phyloP scores from a whole-genome alignment of 441 rosid species.

The Aleurites moluccanus region DNA sequence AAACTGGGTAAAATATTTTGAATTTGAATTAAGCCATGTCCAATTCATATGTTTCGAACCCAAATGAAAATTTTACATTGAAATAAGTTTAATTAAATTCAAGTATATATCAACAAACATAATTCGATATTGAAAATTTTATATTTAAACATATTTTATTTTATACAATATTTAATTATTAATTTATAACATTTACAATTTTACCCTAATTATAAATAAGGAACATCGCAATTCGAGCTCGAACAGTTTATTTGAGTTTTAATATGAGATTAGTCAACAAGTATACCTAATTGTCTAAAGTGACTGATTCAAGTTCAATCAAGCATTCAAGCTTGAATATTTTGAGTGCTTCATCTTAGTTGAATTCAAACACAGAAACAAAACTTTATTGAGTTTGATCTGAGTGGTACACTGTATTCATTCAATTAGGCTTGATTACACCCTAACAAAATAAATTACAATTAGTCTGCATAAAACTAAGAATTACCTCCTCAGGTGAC shows the following conservation, averaged over 20 bases:
- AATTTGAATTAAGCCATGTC: neutral
- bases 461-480: conserved; percentile 4
- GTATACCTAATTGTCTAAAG: neutral
- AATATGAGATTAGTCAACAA: neutral
- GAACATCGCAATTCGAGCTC: neutral
- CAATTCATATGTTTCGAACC: neutral
- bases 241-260: neutral
- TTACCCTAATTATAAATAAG: too few relatives aligned
- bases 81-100: too few relatives aligned
- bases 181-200: too few relatives aligned
- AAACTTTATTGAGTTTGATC: neutral
- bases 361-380: neutral
- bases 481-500: conserved; percentile 84
- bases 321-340: neutral
- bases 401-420: neutral
- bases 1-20: neutral
- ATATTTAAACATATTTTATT: too few relatives aligned
- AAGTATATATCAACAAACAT: too few relatives aligned
- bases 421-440: too few relatives aligned
- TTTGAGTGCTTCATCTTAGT: neutral
- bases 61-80: too few relatives aligned
- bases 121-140: too few relatives aligned
- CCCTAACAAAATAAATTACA: neutral
- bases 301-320: neutral
- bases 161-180: too few relatives aligned